Conservation (phyloP, 768 basidiomycete genomes). For the Mycena alexandri region DNA sequence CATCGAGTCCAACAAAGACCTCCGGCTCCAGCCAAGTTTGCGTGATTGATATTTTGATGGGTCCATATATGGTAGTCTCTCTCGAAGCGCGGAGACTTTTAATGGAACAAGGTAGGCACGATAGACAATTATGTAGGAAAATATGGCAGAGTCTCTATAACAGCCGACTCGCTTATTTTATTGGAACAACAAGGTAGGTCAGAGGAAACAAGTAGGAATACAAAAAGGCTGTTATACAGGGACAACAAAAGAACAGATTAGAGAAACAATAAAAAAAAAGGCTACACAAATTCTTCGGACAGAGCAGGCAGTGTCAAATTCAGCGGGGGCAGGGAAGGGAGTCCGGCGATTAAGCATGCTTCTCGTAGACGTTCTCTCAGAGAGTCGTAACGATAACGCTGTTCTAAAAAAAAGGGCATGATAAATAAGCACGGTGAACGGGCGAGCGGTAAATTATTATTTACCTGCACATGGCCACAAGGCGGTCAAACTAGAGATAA, state of each 20-base stretch:
- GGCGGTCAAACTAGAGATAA: constrained; percentile 55
- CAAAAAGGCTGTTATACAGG: constrained; percentile 27
- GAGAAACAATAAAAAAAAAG: constrained; percentile 27
- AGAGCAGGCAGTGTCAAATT: constrained; percentile 52
- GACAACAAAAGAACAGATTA: constrained; percentile 1
- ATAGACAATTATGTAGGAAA: too few species aligned
- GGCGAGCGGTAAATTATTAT: constrained; percentile 35
- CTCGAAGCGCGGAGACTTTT: too few species aligned
- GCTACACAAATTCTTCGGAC: constrained; percentile 45
- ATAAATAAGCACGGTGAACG: constrained; percentile 22
- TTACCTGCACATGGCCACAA: constrained; percentile 76
- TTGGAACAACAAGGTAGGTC: too few species aligned
- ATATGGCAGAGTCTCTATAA: too few species aligned
- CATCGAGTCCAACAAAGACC: constrained; percentile 38
- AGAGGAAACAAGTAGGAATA: constrained; percentile 18
- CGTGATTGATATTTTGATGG: too few species aligned
- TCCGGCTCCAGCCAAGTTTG: not conserved
- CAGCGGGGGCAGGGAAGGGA: constrained; percentile 57
- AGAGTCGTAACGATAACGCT: constrained; percentile 60
- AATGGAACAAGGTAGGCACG: too few species aligned
- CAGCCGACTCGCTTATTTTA: too few species aligned
- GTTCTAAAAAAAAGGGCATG: constrained; percentile 52
- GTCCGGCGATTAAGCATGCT: constrained; percentile 63
- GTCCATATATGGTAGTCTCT: constrained; percentile 25
- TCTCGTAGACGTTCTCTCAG: constrained; percentile 60